Evolutionary conservation across 1,284 basidiomycete genomes (phyloP).

Genomic region (Pyrrhoderma noxium): DNA sequence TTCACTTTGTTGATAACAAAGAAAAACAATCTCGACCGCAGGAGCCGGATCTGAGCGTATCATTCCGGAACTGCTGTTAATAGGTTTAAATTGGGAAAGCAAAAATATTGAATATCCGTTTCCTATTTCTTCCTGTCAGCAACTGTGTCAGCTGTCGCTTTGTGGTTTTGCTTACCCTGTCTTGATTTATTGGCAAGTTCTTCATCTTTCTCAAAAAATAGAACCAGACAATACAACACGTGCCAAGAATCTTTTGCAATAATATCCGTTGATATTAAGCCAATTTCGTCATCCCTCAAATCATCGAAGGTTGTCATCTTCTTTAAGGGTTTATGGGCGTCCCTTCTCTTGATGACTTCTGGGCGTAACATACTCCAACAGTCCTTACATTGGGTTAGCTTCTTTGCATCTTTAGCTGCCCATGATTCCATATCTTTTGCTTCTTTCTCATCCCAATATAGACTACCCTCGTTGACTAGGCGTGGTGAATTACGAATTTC

Average conservation of each 20-base stretch:
- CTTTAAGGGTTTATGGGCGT: slow-evolving; percentile 17
- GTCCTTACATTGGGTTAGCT: slow-evolving; percentile 41
- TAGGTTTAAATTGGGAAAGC: slow-evolving; percentile 56
- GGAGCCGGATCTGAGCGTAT: slow-evolving; percentile 51
- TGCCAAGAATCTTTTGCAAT: slow-evolving; percentile 59
- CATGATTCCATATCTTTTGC: slow-evolving; percentile 46
- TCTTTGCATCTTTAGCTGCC: slow-evolving; percentile 45
- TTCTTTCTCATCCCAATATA: slow-evolving; percentile 15
- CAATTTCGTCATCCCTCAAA: slow-evolving; percentile 20
- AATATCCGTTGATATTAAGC: slow-evolving; percentile 27
- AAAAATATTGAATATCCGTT: slow-evolving; percentile 47
- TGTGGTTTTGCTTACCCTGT: slow-evolving; percentile 20
- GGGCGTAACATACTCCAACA: slow-evolving; percentile 56
- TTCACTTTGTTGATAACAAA: slow-evolving; percentile 40
- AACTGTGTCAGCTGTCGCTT: slow-evolving; percentile 28
- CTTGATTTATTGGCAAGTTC: slow-evolving; percentile 18
- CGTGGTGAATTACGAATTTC: slow-evolving; percentile 15
- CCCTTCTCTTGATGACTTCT: slow-evolving; percentile 40
- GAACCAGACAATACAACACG: slow-evolving; percentile 55
- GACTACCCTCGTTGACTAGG: slow-evolving; percentile 4
- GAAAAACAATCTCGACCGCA: slow-evolving; percentile 49
- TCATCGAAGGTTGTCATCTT: slow-evolving; percentile 23
- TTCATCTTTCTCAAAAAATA: slow-evolving; percentile 60
- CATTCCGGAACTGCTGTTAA: slow-evolving; percentile 36
- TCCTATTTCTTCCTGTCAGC: slow-evolving; percentile 29